Evolutionary conservation across 129 eudicot genomes (phyloP).

Genomic region (Cynara cardunculus): DNA sequence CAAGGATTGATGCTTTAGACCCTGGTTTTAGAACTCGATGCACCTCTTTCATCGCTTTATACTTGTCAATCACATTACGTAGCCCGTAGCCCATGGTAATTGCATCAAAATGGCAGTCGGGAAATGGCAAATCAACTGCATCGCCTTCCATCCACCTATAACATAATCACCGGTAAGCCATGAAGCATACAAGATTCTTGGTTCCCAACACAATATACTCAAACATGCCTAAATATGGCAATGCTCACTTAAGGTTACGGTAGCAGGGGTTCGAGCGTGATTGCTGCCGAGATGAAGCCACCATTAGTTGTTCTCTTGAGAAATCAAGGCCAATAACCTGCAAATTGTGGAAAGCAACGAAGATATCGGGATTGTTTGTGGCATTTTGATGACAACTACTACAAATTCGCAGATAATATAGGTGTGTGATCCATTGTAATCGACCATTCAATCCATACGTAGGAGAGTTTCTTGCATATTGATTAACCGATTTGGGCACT

Average conservation of each 20-base stretch:
- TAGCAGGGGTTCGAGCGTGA: constrained; percentile 50
- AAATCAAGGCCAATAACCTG: constrained; percentile 90
- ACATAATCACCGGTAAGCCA: constrained; percentile 19
- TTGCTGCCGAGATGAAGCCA: constrained; percentile 77
- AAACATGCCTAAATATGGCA: constrained; percentile 36
- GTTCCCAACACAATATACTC: neutral
- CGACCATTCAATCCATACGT: neutral
- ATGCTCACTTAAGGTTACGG: constrained; percentile 87
- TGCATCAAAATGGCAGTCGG: constrained; percentile 73
- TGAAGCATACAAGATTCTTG: neutral
- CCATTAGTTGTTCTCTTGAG: constrained; percentile 67
- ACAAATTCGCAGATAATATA: neutral
- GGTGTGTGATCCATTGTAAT: neutral
- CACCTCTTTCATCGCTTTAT: constrained; percentile 68
- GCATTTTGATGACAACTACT: neutral
- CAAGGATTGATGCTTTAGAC: constrained; percentile 78
- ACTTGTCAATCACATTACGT: constrained; percentile 71
- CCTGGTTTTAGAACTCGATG: constrained; percentile 78
- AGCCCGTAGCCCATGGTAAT: constrained; percentile 90
- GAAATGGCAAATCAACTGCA: constrained; percentile 84
- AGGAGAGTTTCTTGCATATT: neutral
- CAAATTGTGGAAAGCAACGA: neutral
- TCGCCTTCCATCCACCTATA: constrained; percentile 89
- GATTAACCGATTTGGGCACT: neutral
- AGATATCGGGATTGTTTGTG: neutral